phyloP scores from a whole-genome alignment of 23 red algal species.

The Gracilaria caudata region DNA sequence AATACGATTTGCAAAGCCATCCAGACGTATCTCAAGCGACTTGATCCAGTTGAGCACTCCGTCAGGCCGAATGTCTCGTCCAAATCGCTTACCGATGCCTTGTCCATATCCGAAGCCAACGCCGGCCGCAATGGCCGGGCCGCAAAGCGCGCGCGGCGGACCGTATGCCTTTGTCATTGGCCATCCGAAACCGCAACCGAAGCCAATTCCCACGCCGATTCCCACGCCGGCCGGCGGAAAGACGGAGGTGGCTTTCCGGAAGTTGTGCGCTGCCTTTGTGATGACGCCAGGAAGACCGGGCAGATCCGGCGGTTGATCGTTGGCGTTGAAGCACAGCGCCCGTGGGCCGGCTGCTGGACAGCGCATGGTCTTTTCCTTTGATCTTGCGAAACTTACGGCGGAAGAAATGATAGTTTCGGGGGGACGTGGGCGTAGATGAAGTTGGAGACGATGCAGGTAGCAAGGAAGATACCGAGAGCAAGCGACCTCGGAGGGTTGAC shows the following conservation, averaged over 20 bases:
- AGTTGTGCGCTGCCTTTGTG: slow-evolving; percentile 40
- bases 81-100: slow-evolving; percentile 63
- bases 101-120: slow-evolving; percentile 67
- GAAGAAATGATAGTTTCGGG: background rate
- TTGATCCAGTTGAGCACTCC: slow-evolving; percentile 6
- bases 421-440: too few relatives aligned
- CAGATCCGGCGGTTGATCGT: slow-evolving; percentile 42
- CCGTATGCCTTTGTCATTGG: slow-evolving; percentile 56
- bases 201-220: slow-evolving; percentile 59
- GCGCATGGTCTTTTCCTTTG: too few relatives aligned
- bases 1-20: slow-evolving; percentile 34
- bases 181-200: slow-evolving; percentile 75
- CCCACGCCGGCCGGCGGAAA: slow-evolving; percentile 64
- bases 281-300: slow-evolving; percentile 45
- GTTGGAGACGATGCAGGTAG: too few relatives aligned
- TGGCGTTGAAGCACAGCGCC: slow-evolving; percentile 9
- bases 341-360: background rate
- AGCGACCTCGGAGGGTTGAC: too few relatives aligned
- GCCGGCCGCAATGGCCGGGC: slow-evolving; percentile 40
- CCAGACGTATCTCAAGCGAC: slow-evolving; percentile 20
- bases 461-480: too few relatives aligned
- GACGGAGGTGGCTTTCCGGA: slow-evolving; percentile 41
- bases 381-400: too few relatives aligned
- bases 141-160: slow-evolving; percentile 61
- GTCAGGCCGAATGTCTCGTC: slow-evolving; percentile 35